Evolutionary conservation across 2,329 filamentous ascomycete species (phyloP), one percentile per base, ranked within the genome.

Genomic region (Sclerotinia glacialis): DNA sequence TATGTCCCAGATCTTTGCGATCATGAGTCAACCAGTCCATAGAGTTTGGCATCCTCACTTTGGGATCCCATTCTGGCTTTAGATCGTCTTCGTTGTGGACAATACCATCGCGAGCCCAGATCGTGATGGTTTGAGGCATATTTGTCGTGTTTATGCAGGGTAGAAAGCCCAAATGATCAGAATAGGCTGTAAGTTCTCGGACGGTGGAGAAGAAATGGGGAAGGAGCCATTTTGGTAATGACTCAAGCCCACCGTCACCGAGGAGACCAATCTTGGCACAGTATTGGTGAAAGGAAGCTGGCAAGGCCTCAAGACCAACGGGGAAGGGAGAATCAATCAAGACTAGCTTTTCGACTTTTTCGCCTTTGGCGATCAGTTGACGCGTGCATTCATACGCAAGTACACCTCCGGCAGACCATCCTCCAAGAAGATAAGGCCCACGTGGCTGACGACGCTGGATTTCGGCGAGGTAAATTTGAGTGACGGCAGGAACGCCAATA

Each of bases 401-500:
- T 61, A 91, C 87, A 49, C 89, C 89, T 34, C 90, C 90, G 1
- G 88, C 89, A 21, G 86, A 91, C 89, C 89, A 92, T 37, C 90
- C 90, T 21, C 86, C 84, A 1, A 92, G 78, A 64, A 83, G 83
- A 77, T 90, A 91, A 0, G 88, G 86, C 0, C 89, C 89, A 26
- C 81, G 74, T 2, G 88, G 86, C 77, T 92, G 89, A 63, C 88
- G 87, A 4, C 85, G 85, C 76, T 86, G 87, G 77, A 92, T 89
- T 78, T 91, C 89, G 8, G 82, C 78, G 47, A 90, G 83, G 77
- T 88, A 90, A 74, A 88, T 84, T 71, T 83, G 78, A 7, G 86
- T 83, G 74, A 89, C 85, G 34, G 85, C 85, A 71, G 88, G 85
- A 66, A 90, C 84, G 66, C 86, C 86, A 71, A 86, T 88, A 37